Percentiles rank a stretch among this genome's conserved stretches.
These are phyloP conservation scores for Microsporum audouinii DNA, from an alignment of 2,329 filamentous ascomycete species.

Conservation along the genomic window DNA sequence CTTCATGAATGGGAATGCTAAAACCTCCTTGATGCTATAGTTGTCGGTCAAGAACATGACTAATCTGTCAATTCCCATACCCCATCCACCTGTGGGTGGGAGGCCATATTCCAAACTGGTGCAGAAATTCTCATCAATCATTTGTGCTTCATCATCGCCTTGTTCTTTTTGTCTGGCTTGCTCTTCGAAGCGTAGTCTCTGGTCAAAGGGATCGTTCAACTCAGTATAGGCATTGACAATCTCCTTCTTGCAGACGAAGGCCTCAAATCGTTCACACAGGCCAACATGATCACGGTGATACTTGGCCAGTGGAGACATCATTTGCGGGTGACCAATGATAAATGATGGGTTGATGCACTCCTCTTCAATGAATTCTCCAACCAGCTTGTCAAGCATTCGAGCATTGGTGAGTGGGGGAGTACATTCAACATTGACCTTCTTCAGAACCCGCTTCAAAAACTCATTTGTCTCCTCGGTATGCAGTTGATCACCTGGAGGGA, in stretches of 20 bases:
- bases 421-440: slow-evolving; percentile 86
- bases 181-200: slow-evolving; percentile 84
- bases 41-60: slow-evolving; percentile 95
- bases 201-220: slow-evolving; percentile 93
- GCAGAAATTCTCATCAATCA: slow-evolving; percentile 93
- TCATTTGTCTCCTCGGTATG: slow-evolving; percentile 82
- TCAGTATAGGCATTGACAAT: slow-evolving; percentile 96
- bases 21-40: slow-evolving; percentile 90
- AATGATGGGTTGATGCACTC: slow-evolving; percentile 89
- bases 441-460: slow-evolving; percentile 71
- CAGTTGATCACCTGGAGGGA: slow-evolving; percentile 76
- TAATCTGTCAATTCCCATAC: slow-evolving; percentile 87
- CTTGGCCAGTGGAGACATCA: slow-evolving; percentile 96
- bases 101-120: slow-evolving; percentile 79
- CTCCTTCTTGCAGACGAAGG: slow-evolving; percentile 94
- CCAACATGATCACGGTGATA: slow-evolving; percentile 72
- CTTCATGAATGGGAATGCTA: slow-evolving; percentile 98
- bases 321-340: slow-evolving; percentile 70
- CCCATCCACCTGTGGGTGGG: slow-evolving; percentile 91
- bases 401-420: slow-evolving; percentile 83
- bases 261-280: slow-evolving; percentile 93
- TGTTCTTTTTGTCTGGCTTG: slow-evolving; percentile 91
- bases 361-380: slow-evolving; percentile 89
- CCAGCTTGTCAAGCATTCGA: slow-evolving; percentile 90
- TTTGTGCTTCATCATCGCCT: slow-evolving; percentile 92